Conservation (phyloP, 352 stramenopile species). For the Phytophthora tubulina region DNA sequence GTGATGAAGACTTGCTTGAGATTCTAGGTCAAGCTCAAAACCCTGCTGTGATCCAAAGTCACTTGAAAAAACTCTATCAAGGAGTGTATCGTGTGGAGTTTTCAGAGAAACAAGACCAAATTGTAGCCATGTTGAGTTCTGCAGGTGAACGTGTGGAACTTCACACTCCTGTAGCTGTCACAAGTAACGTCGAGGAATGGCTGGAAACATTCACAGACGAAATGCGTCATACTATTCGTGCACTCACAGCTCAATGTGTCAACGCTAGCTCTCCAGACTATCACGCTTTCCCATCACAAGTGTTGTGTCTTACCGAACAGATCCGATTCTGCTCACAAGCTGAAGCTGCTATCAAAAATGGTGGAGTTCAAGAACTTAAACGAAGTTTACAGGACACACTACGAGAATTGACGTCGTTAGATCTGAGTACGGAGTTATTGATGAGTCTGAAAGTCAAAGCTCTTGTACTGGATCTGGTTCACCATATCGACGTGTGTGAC, state of each 20-base stretch:
- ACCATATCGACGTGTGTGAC: constrained; percentile 95
- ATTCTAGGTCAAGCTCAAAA: constrained; percentile 96
- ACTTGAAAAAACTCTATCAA: constrained; percentile 98
- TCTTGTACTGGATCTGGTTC: constrained; percentile 95
- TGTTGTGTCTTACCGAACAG: constrained; percentile 93
- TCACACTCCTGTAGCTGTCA: constrained; percentile 86
- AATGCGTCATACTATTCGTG: constrained; percentile 92
- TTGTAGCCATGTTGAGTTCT: constrained; percentile 90
- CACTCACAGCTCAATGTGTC: constrained; percentile 82
- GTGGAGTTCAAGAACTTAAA: constrained; percentile 72
- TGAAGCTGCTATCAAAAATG: constrained; percentile 89
- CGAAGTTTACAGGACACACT: constrained; percentile 73
- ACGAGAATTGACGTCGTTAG: constrained; percentile 79
- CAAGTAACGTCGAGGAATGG: constrained; percentile 94
- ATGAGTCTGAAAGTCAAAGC: constrained; percentile 96
- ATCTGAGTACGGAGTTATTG: constrained; percentile 88
- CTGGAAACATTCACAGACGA: constrained; percentile 92
- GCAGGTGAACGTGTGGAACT: constrained; percentile 88
- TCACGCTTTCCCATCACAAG: constrained; percentile 90
- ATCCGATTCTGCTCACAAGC: constrained; percentile 93
- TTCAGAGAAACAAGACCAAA: constrained; percentile 80
- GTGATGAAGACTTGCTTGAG: constrained; percentile 96
- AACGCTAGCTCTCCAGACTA: constrained; percentile 85
- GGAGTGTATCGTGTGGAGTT: constrained; percentile 94
- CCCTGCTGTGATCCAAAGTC: constrained; percentile 93